Evolutionary conservation across 179 eudicot species (phyloP).

Genomic region (Heliamphora pulchella): DNA sequence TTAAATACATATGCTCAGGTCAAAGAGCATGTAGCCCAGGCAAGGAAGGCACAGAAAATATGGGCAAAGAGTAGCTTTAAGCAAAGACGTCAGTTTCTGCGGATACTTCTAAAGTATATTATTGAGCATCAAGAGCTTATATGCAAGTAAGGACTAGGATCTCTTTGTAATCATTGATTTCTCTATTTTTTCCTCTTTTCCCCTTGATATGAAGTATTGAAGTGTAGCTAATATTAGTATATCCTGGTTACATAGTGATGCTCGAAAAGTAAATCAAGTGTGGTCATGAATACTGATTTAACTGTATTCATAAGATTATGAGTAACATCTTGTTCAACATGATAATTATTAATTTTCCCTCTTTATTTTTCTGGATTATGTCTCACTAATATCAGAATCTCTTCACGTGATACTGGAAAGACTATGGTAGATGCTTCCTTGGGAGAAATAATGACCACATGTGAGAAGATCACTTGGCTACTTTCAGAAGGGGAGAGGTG

Average conservation of each 20-base stretch:
- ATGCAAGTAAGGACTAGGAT: conserved; percentile 68
- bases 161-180: neutral
- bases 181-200: neutral
- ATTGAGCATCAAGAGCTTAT: conserved; percentile 94
- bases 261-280: neutral
- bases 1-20: conserved; percentile 44
- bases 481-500: conserved; percentile 95
- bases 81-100: conserved; percentile 90
- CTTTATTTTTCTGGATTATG: neutral
- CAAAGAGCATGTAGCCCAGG: conserved; percentile 75
- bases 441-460: conserved; percentile 99
- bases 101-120: conserved; percentile 86
- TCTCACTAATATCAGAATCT: conserved; percentile 43
- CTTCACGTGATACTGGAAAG: conserved; percentile 99
- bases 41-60: conserved; percentile 80
- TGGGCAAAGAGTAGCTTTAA: conserved; percentile 95
- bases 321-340: neutral
- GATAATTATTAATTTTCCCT: neutral
- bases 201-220: conserved; percentile 1
- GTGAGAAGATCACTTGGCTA: conserved; percentile 97
- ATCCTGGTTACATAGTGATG: neutral
- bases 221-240: neutral
- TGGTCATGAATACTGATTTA: neutral
- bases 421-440: conserved; percentile 98
- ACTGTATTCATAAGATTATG: neutral